phyloP scores from a whole-genome alignment of 2,329 filamentous ascomycete species.

The Akanthomyces uredinophilus region DNA sequence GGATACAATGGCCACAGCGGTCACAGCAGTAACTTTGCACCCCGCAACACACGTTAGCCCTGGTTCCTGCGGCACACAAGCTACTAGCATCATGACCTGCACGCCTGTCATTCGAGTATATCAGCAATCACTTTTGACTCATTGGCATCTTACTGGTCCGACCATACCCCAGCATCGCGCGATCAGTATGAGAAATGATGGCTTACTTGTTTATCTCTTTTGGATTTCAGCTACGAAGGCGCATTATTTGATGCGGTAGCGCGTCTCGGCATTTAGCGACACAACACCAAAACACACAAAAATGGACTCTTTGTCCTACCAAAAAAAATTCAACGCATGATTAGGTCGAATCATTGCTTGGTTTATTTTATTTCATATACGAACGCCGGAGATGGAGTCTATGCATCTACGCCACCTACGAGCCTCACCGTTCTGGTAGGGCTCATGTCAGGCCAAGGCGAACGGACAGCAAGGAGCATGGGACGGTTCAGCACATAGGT shows the following conservation, averaged over 20 bases:
- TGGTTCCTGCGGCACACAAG: background rate
- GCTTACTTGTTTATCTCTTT: background rate
- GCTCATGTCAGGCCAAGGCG: background rate
- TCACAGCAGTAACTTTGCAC: background rate
- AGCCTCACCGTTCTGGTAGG: background rate
- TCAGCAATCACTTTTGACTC: background rate
- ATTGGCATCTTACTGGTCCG: background rate
- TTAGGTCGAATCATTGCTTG: background rate
- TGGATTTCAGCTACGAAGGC: background rate
- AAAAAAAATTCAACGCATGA: slow-evolving; percentile 1
- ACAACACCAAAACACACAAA: background rate
- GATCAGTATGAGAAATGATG: slow-evolving; percentile 5
- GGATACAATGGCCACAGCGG: background rate
- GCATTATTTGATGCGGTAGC: background rate
- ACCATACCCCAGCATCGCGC: background rate
- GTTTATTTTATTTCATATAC: background rate
- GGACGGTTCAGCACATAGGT: background rate
- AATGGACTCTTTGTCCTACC: background rate
- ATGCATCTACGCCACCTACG: background rate
- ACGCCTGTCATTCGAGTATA: background rate
- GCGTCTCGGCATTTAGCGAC: background rate
- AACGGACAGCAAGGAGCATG: slow-evolving; percentile 1
- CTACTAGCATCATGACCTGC: background rate
- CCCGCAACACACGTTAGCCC: slow-evolving; percentile 15
- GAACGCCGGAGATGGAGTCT: background rate